Conservation (phyloP, 345 rosid genomes). For the Dimocarpus longan region DNA sequence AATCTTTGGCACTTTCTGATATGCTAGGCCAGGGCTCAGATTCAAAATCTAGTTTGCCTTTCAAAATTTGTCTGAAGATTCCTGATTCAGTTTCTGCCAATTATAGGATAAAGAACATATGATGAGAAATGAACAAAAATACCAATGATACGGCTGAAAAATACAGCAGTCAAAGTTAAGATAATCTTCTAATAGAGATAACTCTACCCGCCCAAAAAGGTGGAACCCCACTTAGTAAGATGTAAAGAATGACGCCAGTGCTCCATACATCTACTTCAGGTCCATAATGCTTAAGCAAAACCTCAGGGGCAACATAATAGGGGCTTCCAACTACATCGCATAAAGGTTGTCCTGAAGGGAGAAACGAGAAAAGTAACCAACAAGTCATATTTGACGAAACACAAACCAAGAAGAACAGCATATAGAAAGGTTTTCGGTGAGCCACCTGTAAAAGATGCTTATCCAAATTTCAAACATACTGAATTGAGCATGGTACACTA, state of each 20-base stretch:
- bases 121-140: background rate
- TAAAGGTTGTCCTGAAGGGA: constrained; percentile 66
- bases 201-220: constrained; percentile 92
- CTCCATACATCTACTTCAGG: constrained; percentile 96
- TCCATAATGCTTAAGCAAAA: constrained; percentile 83
- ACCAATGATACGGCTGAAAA: background rate
- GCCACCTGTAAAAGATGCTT: constrained; percentile 7
- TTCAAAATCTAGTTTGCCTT: constrained; percentile 79
- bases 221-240: constrained; percentile 92
- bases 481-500: background rate
- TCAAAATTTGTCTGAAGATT: constrained; percentile 87
- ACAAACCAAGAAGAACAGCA: constrained; percentile 10
- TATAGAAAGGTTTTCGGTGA: background rate
- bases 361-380: constrained; percentile 14
- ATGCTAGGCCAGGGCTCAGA: constrained; percentile 97
- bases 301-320: constrained; percentile 98
- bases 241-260: constrained; percentile 94
- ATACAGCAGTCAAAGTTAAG: background rate
- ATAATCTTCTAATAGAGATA: background rate
- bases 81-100: constrained; percentile 91
- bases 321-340: constrained; percentile 98
- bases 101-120: constrained; percentile 8
- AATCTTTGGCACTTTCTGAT: constrained; percentile 90
- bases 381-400: constrained; percentile 8
- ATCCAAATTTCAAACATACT: background rate